Base-by-base conservation (phyloP, 75 land plant genomes). In the Cryptomeria japonica region DNA sequence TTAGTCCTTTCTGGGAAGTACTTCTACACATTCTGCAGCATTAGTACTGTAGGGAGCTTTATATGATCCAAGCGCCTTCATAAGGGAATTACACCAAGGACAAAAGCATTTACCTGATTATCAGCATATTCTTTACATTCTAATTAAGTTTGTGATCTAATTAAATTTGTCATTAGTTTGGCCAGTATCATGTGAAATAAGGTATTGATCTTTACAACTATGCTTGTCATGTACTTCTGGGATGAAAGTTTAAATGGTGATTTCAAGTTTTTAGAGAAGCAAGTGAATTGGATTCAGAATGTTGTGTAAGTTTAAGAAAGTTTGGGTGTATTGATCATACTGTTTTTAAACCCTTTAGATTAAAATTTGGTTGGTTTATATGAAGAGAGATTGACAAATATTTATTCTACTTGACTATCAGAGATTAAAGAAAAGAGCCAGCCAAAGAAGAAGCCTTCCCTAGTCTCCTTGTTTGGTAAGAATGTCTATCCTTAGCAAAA, bases 381-480 rank as follows among this genome's bases (percentile, higher is more conserved):
- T n/a, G n/a, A 15, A 32, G 58, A 51, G 46, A 7, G 61, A 49
- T 53, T 84, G 86, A 84, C n/a, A 55, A 37, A 34, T 73, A 11
- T 22, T 53, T 19, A 32, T 84, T 49, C 31, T 28, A 22, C 55
- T n/a, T 42, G 86, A 34, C 25, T 31, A 55, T 19, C 39, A 53
- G 86, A 36, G 46, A 37, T 55, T 5, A 84, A 34, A 55, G 53
- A 53, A 84, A 84, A 55, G 86, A 84, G 37, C 38, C 51, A 51
- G 64, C 86, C 28, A 6, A 84, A 55, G 64, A 84, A 84, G 39
- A 84, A 84, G 22, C 86, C 86, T 55, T 84, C 86, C 8, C 86
- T 84, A 10, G 86, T 51, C 12, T 84, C 86, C 19, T 84, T 84
- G n/a, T 84, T 84, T 84, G 86, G 86, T 84, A 84, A 38, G 37